Percentiles rank a stretch among this genome's conserved stretches.
phyloP scores from a whole-genome alignment of 2,329 filamentous ascomycete genomes.

The Cladosporium austrohemisphaericum region DNA sequence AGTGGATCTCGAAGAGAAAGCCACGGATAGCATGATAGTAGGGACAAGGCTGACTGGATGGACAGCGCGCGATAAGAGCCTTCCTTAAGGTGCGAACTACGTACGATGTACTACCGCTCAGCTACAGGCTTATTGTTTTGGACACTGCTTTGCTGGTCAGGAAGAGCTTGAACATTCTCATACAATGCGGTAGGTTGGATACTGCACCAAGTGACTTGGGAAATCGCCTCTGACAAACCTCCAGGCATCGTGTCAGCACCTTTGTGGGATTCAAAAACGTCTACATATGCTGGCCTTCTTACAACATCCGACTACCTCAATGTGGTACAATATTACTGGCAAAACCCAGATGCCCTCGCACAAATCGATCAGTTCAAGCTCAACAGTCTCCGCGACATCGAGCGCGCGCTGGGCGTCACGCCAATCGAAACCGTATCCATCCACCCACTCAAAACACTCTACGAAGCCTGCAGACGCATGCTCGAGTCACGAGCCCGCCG shows the following conservation, averaged over 20 bases:
- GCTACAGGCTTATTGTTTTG: conserved; percentile 91
- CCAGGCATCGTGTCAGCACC: conserved; percentile 94
- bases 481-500: conserved; percentile 86
- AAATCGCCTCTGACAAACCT: conserved; percentile 14
- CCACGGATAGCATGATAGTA: background rate
- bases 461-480: conserved; percentile 94
- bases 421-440: conserved; percentile 96
- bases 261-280: conserved; percentile 90
- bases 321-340: conserved; percentile 98
- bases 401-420: conserved; percentile 84
- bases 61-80: conserved; percentile 81
- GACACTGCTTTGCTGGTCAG: conserved; percentile 94
- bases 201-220: background rate
- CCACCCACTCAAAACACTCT: conserved; percentile 82
- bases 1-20: conserved; percentile 35
- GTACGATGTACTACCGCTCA: conserved; percentile 95
- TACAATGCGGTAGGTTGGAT: conserved; percentile 73
- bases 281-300: conserved; percentile 87
- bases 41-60: conserved; percentile 14
- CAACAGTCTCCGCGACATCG: conserved; percentile 90
- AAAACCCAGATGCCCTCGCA: conserved; percentile 84
- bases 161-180: conserved; percentile 92
- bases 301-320: conserved; percentile 98
- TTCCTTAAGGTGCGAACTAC: conserved; percentile 95
- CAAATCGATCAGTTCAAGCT: conserved; percentile 92